Conservation (phyloP, 306 rosid genomes). For the Glycine latifolia region DNA sequence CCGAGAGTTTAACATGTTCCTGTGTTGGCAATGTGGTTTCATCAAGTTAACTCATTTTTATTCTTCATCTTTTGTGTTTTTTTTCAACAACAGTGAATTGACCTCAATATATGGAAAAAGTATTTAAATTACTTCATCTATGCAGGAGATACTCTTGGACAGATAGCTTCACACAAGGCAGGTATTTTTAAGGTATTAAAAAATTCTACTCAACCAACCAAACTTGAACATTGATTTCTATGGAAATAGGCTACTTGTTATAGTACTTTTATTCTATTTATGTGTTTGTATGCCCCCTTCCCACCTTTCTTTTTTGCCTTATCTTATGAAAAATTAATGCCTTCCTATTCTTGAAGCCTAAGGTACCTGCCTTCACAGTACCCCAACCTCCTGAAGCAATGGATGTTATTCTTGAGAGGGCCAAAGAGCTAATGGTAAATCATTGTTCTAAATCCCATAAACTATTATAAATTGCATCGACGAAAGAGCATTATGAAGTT, state of each 20-base stretch:
- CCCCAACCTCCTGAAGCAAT: constrained; percentile 83
- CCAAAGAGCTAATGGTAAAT: constrained; percentile 65
- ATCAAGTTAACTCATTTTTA: constrained; percentile 22
- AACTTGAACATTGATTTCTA: constrained; percentile 42
- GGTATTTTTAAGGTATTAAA: constrained; percentile 77
- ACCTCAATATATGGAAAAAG: neutral
- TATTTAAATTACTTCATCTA: constrained; percentile 13
- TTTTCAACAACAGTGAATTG: constrained; percentile 28
- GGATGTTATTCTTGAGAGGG: constrained; percentile 71
- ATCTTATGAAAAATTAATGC: constrained; percentile 62
- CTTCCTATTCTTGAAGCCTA: constrained; percentile 71
- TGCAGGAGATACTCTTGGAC: constrained; percentile 71
- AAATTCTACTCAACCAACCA: constrained; percentile 38
- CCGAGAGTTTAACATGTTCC: constrained; percentile 15
- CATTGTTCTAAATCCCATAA: constrained; percentile 39
- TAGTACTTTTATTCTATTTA: constrained; percentile 49
- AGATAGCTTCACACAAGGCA: constrained; percentile 82
- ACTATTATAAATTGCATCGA: constrained; percentile 17
- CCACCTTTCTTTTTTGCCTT: constrained; percentile 43
- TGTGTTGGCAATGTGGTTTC: constrained; percentile 25
- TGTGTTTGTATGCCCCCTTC: constrained; percentile 41
- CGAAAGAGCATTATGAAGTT: neutral
- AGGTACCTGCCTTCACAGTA: constrained; percentile 79
- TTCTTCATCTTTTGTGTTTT: constrained; percentile 11
- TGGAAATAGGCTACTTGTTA: constrained; percentile 42